Base-by-base conservation (phyloP, 2,329 filamentous ascomycete species). In the Coniochaeta sp. region DNA sequence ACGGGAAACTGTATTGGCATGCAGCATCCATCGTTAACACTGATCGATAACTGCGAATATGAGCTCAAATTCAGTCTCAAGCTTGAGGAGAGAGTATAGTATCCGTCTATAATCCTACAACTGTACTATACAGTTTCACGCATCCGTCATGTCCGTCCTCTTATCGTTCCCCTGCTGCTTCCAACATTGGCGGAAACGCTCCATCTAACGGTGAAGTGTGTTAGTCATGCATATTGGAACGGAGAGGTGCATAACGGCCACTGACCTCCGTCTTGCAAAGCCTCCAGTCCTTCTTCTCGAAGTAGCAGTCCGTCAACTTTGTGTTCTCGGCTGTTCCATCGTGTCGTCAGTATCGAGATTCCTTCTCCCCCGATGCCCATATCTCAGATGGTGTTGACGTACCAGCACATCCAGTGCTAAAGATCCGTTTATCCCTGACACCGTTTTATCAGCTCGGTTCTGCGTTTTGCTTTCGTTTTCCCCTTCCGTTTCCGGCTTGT, bases 361-460 rank as follows among this genome's bases (percentile, higher is more conserved):
- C n/a, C n/a, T n/a, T n/a, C n/a, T n/a, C n/a, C n/a, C n/a, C n/a
- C n/a, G n/a, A n/a, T n/a, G 4, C n/a, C 8, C 18, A 14, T 16
- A 18, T 4, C 6, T 22, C 1, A 6, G 20, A 27, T 10, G 48
- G 31, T 46, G 32, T 46, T 26, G 40, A 51, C 73, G 65, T 72
- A 95, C 92, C 85, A 70, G 91, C 82, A 65, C 92, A 97, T 53
- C 92, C 94, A 3, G 92, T 97, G 75, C 90, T 96, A 75, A 90
- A 95, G 69, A 97, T 97, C 65, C 94, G 81, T 79, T 96, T 92
- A 75, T 97, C 91, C 92, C 92, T 97, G 66, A n/a, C 60, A 33
- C 52, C 55, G 55, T 59, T 55, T 60, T 59, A 60, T 47, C 54
- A 47, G 22, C 53, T 28, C 48, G n/a, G n/a, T n/a, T n/a, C n/a